A percentile compares a stretch with the other conserved stretches of the same genome.
These are phyloP conservation scores for Aspergillus udagawae DNA, from an alignment of 2,329 filamentous ascomycete genomes.

Conservation along the genomic window DNA sequence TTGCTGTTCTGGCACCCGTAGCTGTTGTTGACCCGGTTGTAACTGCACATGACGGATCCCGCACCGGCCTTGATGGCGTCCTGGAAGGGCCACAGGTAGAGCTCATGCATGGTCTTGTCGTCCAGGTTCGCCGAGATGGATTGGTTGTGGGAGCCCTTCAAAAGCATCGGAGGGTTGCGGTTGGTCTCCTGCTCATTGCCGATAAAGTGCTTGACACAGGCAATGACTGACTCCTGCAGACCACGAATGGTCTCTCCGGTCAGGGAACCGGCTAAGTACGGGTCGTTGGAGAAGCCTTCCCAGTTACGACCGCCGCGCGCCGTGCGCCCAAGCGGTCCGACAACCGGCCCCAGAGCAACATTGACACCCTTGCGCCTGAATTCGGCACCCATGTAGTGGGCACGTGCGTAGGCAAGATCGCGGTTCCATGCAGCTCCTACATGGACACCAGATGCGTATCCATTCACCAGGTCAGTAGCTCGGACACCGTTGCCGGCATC, in stretches of 20 bases:
- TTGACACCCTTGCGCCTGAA: slow-evolving; percentile 51
- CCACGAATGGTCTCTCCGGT: slow-evolving; percentile 36
- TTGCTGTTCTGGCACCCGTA: slow-evolving; percentile 77
- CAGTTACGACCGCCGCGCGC: slow-evolving; percentile 42
- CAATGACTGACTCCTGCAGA: slow-evolving; percentile 42
- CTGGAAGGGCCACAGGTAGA: slow-evolving; percentile 64
- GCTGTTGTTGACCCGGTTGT: slow-evolving; percentile 63
- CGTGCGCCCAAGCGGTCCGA: slow-evolving; percentile 42
- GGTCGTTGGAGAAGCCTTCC: slow-evolving; percentile 42
- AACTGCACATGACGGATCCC: slow-evolving; percentile 57
- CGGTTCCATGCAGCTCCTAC: slow-evolving; percentile 51
- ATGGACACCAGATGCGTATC: slow-evolving; percentile 38
- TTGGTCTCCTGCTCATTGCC: slow-evolving; percentile 57
- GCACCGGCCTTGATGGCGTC: slow-evolving; percentile 57
- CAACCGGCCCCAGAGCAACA: slow-evolving; percentile 34
- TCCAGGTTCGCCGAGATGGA: slow-evolving; percentile 61
- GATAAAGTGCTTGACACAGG: slow-evolving; percentile 48
- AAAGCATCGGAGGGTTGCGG: slow-evolving; percentile 24
- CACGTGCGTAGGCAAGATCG: slow-evolving; percentile 51
- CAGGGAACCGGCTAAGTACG: slow-evolving; percentile 39
- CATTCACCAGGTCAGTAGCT: slow-evolving; percentile 41
- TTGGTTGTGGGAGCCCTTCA: slow-evolving; percentile 33
- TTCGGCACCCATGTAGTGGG: slow-evolving; percentile 53
- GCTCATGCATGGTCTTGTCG: slow-evolving; percentile 62
- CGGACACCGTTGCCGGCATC: background rate